A percentile compares a stretch with the other conserved stretches of the same genome.
Evolutionary conservation across 768 basidiomycete species (phyloP).

Genomic region (Pholiota molesta): DNA sequence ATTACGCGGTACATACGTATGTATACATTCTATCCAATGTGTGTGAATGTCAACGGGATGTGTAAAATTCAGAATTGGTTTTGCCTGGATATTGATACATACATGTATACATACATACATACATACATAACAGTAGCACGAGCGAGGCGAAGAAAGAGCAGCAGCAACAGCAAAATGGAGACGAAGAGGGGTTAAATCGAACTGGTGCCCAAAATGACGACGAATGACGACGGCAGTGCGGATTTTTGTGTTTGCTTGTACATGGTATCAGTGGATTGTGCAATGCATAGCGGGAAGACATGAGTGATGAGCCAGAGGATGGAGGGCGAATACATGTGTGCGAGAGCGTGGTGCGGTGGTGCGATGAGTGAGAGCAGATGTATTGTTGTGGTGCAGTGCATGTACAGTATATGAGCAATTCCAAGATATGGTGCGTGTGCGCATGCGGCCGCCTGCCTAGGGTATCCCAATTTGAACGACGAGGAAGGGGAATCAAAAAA

Average conservation of each 20-base stretch:
- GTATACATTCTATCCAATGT: not conserved
- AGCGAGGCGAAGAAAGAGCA: not conserved
- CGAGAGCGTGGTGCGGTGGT: slow-evolving; percentile 6
- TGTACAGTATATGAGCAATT: slow-evolving; percentile 1
- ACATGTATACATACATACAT: slow-evolving; percentile 12
- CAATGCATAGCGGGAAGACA: not conserved
- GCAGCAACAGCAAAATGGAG: not conserved
- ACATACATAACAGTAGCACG: slow-evolving; percentile 10
- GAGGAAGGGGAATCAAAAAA: slow-evolving; percentile 6
- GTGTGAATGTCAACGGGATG: not conserved
- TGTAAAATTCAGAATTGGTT: not conserved
- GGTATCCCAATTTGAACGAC: slow-evolving; percentile 13
- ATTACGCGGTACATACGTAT: too few species aligned
- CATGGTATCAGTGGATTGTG: not conserved
- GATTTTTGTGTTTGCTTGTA: slow-evolving; percentile 8
- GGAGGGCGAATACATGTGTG: not conserved
- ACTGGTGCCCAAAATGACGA: not conserved
- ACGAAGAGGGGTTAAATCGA: not conserved
- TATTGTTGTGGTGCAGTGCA: not conserved
- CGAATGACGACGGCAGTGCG: not conserved
- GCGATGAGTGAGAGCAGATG: slow-evolving; percentile 5
- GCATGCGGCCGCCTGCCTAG: slow-evolving; percentile 1
- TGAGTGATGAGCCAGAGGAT: not conserved
- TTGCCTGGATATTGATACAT: slow-evolving; percentile 7
- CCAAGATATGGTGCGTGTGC: slow-evolving; percentile 3